phyloP scores from a whole-genome alignment of 2,329 filamentous ascomycete genomes.

The Karstenula rhodostoma region DNA sequence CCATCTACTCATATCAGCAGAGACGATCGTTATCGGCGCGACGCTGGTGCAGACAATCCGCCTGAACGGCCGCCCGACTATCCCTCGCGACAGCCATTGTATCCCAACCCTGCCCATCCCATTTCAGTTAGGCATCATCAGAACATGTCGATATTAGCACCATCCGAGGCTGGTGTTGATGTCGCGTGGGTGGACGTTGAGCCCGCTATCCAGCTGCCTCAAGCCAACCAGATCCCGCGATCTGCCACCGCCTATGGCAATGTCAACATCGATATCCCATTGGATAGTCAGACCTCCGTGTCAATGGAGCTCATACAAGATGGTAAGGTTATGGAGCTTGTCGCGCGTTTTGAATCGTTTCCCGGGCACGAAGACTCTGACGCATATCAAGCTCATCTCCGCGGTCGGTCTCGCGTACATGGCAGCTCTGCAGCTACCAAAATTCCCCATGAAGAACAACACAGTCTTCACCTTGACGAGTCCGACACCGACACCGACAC shows the following conservation, averaged over 20 bases:
- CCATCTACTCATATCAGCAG: constrained; percentile 17
- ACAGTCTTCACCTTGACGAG: constrained; percentile 2
- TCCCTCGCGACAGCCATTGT: constrained; percentile 10
- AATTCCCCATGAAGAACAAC: background rate
- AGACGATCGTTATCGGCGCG: constrained; percentile 25
- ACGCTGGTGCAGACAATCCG: constrained; percentile 19
- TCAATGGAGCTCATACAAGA: constrained; percentile 33
- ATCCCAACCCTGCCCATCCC: constrained; percentile 19
- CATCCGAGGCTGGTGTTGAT: constrained; percentile 22
- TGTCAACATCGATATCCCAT: constrained; percentile 35
- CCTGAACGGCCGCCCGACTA: constrained; percentile 9
- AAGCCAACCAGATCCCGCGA: constrained; percentile 31
- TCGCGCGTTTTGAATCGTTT: constrained; percentile 32
- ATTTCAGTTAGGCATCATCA: constrained; percentile 19
- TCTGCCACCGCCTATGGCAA: constrained; percentile 26
- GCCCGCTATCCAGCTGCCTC: constrained; percentile 10
- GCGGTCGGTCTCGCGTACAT: constrained; percentile 8
- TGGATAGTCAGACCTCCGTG: constrained; percentile 28
- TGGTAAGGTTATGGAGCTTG: constrained; percentile 37
- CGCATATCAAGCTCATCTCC: constrained; percentile 20
- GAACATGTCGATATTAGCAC: constrained; percentile 37
- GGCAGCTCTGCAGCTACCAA: constrained; percentile 7
- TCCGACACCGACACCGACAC: constrained; percentile 19
- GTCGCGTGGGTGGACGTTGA: constrained; percentile 15
- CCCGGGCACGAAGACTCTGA: constrained; percentile 23